These are phyloP conservation scores for Neurospora africana DNA, from an alignment of 495 filamentous ascomycete species.

Conservation along the genomic window DNA sequence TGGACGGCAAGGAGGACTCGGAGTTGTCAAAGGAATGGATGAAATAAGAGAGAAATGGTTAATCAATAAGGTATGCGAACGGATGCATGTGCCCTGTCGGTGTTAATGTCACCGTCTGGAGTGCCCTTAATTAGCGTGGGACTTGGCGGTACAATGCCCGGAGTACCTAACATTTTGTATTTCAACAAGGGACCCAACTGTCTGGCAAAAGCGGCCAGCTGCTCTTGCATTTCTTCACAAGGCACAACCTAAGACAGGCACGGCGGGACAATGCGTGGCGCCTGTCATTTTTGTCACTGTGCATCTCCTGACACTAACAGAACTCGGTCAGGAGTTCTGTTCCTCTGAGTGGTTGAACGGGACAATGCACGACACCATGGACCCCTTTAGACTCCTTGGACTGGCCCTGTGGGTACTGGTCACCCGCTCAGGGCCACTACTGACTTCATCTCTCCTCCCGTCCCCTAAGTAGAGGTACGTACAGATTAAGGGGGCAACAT, in stretches of 20 bases:
- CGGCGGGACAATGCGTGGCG: neutral
- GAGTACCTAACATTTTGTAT: neutral
- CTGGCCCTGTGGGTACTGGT: neutral
- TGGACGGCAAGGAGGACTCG: neutral
- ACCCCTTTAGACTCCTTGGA: neutral
- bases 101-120: neutral
- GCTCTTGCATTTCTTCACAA: neutral
- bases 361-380: neutral
- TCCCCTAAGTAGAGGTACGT: too few species aligned
- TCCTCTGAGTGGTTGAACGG: neutral
- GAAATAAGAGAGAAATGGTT: neutral
- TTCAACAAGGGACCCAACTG: slow-evolving; percentile 5
- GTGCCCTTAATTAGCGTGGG: neutral
- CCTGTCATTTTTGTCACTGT: neutral
- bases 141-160: neutral
- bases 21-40: slow-evolving; percentile 4
- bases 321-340: neutral
- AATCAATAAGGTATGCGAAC: slow-evolving; percentile 1
- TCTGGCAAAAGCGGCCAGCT: slow-evolving; percentile 9
- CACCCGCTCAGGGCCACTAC: neutral
- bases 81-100: neutral
- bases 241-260: too few species aligned
- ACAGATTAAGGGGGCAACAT: neutral
- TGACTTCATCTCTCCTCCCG: neutral
- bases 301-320: neutral